These are phyloP conservation scores for Immersiporthe knoxdaviesiana DNA, from an alignment of 2,329 filamentous ascomycete species.

Conservation along the genomic window DNA sequence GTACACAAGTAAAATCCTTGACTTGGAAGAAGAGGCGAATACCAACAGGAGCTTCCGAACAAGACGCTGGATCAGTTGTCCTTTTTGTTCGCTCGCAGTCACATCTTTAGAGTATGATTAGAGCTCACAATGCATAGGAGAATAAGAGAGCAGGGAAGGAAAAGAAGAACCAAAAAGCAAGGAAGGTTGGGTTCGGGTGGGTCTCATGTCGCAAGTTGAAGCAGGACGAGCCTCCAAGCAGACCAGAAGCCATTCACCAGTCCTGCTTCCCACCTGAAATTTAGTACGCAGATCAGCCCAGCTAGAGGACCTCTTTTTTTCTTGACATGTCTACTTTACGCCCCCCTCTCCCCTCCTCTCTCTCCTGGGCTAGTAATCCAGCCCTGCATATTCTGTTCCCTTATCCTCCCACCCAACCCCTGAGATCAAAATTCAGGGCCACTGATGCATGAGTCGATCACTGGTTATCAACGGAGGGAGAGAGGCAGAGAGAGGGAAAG, in stretches of 20 bases:
- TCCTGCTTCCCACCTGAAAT: not conserved
- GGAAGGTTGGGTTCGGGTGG: not conserved
- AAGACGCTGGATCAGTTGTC: not conserved
- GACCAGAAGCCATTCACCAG: not conserved
- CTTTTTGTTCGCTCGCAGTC: not conserved
- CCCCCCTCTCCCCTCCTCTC: not conserved
- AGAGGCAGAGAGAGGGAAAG: not conserved
- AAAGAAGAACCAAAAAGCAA: not conserved
- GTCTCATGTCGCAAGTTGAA: conserved; percentile 2
- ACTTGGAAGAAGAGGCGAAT: not conserved
- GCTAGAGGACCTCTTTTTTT: not conserved
- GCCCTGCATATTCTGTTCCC: not conserved
- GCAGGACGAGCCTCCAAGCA: not conserved
- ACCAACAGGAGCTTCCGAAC: not conserved
- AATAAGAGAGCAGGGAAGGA: not conserved
- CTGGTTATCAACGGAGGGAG: not conserved
- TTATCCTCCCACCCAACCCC: not conserved
- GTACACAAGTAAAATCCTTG: too few relatives aligned
- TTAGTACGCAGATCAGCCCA: not conserved
- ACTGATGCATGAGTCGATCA: not conserved
- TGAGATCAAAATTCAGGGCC: not conserved
- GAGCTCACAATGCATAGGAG: not conserved
- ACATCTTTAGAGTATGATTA: not conserved
- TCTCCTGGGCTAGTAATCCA: not conserved
- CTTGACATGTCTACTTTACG: not conserved